Conservation (phyloP, 352 stramenopile species). For the Elongisporangium senticosum region DNA sequence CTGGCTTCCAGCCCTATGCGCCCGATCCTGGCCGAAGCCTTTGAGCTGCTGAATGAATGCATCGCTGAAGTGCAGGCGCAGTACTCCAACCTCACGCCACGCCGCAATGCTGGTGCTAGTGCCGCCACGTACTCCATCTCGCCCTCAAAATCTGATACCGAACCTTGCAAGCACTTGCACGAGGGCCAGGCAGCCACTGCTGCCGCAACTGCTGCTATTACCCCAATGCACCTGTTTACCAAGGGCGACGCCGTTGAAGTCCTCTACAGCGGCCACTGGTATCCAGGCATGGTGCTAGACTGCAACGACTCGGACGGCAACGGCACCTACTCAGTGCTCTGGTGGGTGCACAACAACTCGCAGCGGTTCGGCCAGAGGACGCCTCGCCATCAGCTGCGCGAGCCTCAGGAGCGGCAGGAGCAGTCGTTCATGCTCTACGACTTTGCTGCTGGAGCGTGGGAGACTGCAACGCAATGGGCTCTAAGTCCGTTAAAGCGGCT, state of each 20-base stretch:
- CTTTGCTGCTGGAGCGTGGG: slow-evolving; percentile 46
- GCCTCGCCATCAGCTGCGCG: slow-evolving; percentile 41
- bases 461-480: slow-evolving; percentile 36
- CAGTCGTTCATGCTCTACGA: slow-evolving; percentile 37
- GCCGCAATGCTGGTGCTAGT: slow-evolving; percentile 8
- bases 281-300: slow-evolving; percentile 58
- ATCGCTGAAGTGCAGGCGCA: slow-evolving; percentile 45
- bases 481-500: slow-evolving; percentile 35
- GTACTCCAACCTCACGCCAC: slow-evolving; percentile 51
- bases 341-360: slow-evolving; percentile 78
- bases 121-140: slow-evolving; percentile 6
- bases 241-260: slow-evolving; percentile 69
- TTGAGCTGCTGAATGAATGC: slow-evolving; percentile 47
- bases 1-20: slow-evolving; percentile 58
- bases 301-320: slow-evolving; percentile 34
- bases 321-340: slow-evolving; percentile 70
- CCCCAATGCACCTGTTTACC: slow-evolving; percentile 17
- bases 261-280: slow-evolving; percentile 45
- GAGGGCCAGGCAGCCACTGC: background rate
- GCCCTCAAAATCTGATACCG: slow-evolving; percentile 6
- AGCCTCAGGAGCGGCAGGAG: slow-evolving; percentile 20
- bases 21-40: slow-evolving; percentile 61
- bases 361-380: slow-evolving; percentile 63
- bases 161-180: slow-evolving; percentile 1
- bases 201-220: too few species aligned